phyloP scores from a whole-genome alignment of 305 asterid genomes.

The Fraxinus sp. region DNA sequence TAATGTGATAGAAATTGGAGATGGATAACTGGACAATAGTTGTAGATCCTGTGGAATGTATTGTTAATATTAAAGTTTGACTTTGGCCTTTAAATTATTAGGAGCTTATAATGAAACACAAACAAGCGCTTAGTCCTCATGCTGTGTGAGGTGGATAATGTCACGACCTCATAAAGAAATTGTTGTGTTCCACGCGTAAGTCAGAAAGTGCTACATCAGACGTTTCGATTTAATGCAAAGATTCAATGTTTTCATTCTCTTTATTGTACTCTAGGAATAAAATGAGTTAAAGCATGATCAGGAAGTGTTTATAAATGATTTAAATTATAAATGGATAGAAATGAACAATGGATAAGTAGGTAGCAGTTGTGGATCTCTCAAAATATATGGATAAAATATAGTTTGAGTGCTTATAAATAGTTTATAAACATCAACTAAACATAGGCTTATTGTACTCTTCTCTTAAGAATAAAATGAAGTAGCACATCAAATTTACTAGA shows the following conservation, averaged over 20 bases:
- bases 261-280: background rate
- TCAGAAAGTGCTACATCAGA: background rate
- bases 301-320: background rate
- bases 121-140: background rate
- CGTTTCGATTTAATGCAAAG: background rate
- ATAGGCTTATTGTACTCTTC: background rate
- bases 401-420: background rate
- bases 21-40: background rate
- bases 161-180: background rate
- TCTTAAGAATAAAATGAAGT: background rate
- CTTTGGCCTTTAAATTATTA: background rate
- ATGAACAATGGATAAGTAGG: no score
- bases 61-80: no score
- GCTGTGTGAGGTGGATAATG: background rate
- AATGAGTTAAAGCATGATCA: background rate
- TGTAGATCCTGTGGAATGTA: background rate
- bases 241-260: background rate
- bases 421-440: background rate
- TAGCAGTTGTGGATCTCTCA: no score
- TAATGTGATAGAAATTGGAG: background rate
- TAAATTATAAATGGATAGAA: no score
- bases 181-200: background rate
- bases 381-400: background rate
- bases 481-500: background rate
- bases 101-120: no score